Conservation (phyloP, 768 basidiomycete genomes). For the Cystofilobasidium capitatum region DNA sequence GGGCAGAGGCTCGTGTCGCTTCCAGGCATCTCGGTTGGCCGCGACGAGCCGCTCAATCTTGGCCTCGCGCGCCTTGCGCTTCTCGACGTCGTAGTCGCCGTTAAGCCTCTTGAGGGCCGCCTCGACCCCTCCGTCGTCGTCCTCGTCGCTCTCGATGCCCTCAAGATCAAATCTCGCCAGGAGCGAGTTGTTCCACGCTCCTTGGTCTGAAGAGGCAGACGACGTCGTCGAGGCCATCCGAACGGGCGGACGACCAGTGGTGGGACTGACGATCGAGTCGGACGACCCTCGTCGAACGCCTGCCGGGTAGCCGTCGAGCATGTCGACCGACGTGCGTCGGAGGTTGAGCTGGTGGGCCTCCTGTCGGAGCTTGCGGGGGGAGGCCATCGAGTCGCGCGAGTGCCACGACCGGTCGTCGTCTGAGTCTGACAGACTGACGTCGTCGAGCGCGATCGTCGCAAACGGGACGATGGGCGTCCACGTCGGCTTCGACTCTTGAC, state of each 20-base stretch:
- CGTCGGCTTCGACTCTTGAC: background rate
- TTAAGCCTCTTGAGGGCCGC: slow-evolving; percentile 70
- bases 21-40: background rate
- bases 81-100: slow-evolving; percentile 68
- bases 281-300: slow-evolving; percentile 17
- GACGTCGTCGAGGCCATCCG: background rate
- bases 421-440: slow-evolving; percentile 10
- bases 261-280: background rate
- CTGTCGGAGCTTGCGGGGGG: background rate
- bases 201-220: background rate
- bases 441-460: slow-evolving; percentile 20
- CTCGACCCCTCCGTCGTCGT: slow-evolving; percentile 54
- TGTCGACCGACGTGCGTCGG: slow-evolving; percentile 15
- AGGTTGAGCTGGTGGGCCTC: slow-evolving; percentile 11
- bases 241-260: background rate
- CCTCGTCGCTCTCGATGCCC: slow-evolving; percentile 51
- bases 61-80: slow-evolving; percentile 52
- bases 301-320: slow-evolving; percentile 1
- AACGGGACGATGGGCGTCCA: slow-evolving; percentile 23
- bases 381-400: background rate
- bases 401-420: slow-evolving; percentile 8
- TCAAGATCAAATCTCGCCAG: slow-evolving; percentile 48
- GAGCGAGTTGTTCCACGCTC: slow-evolving; percentile 5
- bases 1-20: background rate
- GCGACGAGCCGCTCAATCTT: slow-evolving; percentile 53